These are phyloP conservation scores for Xylaria sp. DNA, from an alignment of 2,329 filamentous ascomycete genomes.

Conservation along the genomic window DNA sequence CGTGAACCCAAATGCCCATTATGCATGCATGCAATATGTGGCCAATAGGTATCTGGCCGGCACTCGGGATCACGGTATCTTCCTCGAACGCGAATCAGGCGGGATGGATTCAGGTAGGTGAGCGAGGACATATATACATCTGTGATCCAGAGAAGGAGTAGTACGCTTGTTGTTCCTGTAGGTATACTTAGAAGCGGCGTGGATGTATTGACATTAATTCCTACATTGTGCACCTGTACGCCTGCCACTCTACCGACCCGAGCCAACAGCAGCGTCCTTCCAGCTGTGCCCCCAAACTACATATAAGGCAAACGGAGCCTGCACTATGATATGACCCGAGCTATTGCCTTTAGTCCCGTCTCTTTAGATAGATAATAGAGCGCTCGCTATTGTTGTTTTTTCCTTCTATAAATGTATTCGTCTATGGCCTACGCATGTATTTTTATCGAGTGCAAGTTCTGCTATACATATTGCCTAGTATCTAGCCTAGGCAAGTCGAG, in stretches of 20 bases:
- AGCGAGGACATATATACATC: not conserved
- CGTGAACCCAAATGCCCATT: not conserved
- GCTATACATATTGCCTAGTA: not conserved
- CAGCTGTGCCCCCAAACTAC: constrained; percentile 5
- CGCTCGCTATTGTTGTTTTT: not conserved
- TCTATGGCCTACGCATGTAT: not conserved
- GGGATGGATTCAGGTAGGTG: not conserved
- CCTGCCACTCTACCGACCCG: not conserved
- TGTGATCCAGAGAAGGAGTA: not conserved
- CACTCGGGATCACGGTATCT: not conserved
- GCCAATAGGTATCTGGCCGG: no score
- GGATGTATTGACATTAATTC: not conserved
- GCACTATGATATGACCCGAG: not conserved
- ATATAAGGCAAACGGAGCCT: not conserved
- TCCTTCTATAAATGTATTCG: not conserved
- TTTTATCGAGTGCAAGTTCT: not conserved
- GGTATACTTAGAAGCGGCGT: no score
- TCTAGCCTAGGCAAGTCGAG: not conserved
- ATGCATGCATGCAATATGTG: not conserved
- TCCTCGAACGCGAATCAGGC: not conserved
- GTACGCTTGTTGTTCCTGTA: not conserved
- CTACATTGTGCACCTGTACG: not conserved
- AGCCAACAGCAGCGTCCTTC: not conserved
- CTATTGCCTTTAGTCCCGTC: not conserved
- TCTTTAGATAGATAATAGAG: not conserved